Evolutionary conservation across 176 grass and related monocot genomes (phyloP).

Genomic region (Guadua angustifolia): DNA sequence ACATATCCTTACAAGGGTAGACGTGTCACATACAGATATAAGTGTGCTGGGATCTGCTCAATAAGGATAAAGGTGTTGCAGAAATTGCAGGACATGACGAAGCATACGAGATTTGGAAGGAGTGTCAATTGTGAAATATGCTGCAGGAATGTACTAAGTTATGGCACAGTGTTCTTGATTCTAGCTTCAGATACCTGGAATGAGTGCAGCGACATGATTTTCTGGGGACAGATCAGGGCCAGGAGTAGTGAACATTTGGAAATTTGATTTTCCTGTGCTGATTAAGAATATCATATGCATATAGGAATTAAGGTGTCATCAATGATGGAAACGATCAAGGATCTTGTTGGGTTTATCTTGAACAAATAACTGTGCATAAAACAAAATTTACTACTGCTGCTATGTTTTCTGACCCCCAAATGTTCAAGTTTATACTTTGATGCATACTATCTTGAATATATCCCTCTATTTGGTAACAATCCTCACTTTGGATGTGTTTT

Average conservation of each 20-base stretch:
- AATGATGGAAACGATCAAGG: neutral
- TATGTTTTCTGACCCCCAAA: neutral
- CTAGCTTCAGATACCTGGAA: slow-evolving; percentile 22
- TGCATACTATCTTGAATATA: slow-evolving; percentile 5
- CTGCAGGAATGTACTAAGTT: neutral
- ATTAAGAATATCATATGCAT: slow-evolving; percentile 6
- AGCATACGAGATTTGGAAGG: neutral
- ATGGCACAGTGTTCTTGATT: neutral
- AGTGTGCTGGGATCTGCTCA: neutral
- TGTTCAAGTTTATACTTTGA: slow-evolving; percentile 30
- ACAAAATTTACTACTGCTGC: slow-evolving; percentile 12
- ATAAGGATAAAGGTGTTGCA: slow-evolving; percentile 12
- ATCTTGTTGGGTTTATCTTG: neutral
- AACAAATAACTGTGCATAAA: neutral
- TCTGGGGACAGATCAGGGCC: neutral
- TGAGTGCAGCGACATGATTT: slow-evolving; percentile 13
- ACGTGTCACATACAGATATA: neutral
- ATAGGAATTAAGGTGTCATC: neutral
- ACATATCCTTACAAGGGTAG: slow-evolving; percentile 8
- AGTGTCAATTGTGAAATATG: neutral
- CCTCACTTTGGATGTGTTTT: slow-evolving; percentile 39
- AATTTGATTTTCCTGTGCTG: slow-evolving; percentile 21
- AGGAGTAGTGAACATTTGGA: slow-evolving; percentile 8
- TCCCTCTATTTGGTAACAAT: slow-evolving; percentile 11
- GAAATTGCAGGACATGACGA: neutral